Base-by-base conservation (phyloP, 345 rosid genomes). In the Syzygium aromaticum region DNA sequence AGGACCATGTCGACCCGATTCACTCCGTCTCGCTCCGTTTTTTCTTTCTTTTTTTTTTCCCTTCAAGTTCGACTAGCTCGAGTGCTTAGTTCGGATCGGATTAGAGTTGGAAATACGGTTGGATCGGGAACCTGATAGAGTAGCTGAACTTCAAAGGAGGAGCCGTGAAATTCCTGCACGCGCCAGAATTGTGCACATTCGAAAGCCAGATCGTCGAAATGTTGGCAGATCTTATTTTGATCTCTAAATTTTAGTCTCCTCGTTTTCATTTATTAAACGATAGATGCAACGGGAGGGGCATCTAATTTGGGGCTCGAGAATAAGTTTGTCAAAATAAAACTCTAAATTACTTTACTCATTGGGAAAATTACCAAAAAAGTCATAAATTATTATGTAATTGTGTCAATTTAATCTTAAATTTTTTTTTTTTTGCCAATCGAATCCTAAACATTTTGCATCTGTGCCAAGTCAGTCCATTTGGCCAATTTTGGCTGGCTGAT, bases 201-300 rank as follows among this genome's bases (percentile, higher is more conserved):
- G 49, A 73, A 33, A 33, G 10, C 49, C 22, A 19, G 49, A 9
- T 73, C 1, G 49, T 33, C 14, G 21, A 19, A 67, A 73, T 73
- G 7, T 1, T 12, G 46, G 5, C 21, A 3, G 78, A 2, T 9
- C 0, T 33, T 9, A 4, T 33, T 33, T 2, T 0, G 17, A 27
- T 61, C 67, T 27, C 17, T 61, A 27, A 61, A 13, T 61, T 6
- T n/a, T 30, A 61, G n/a, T 61, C 38, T 13, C 28, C 38, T 4
- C 7, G 6, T 61, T 8, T 3, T 17, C 73, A n/a, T 14, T 52
- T 1, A 52, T 14, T 19, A 15, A 52, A 52, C 15, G 54, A 52
- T 5, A 52, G 17, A 52, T 52, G 19, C 6, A 19, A 52, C 0
- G 4, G 54, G 54, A 1, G 17, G 19, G 54, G 17, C 54, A 52